Base-by-base conservation (phyloP, 2,329 filamentous ascomycete genomes). In the Pseudovirgaria hyperparasitica region DNA sequence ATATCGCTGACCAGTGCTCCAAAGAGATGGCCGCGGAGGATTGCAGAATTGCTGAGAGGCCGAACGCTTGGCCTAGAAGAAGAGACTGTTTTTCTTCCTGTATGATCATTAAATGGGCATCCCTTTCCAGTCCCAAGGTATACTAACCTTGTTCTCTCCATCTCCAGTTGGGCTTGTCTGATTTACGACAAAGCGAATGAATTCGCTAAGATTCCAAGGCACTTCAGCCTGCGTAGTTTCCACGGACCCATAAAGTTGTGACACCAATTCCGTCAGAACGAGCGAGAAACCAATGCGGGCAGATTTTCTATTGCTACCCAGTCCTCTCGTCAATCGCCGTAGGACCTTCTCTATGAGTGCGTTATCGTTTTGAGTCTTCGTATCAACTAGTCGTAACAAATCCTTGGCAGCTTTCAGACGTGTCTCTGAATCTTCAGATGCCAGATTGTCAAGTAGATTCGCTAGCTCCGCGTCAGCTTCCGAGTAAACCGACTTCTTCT, bases 231-330 rank as follows among this genome's bases (percentile, higher is more conserved):
- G 45, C 29, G 30, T 26, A 11, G 26, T 29, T 22, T 35, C 47
- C 36, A 29, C 46, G 33, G 26, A 48, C 20, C 70, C 70, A 43
- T 79, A 80, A 5, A 86, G 56, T 43, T 87, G 72, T 4, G 70
- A 65, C 23, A 93, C 50, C 6, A 92, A 60, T 53, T 94, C 86
- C 0, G 85, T 79, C 39, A 96, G 60, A 0, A 87, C 87, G 29
- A 94, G 66, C 28, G 84, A 92, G 51, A 92, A 94, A 4, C 90
- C 90, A 26, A 90, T 60, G 15, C 90, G 70, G 11, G 87, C 84
- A 9, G 82, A 82, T 58, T 93, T 93, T 31, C 84, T 76, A 29
- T 84, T 78, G 50, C 85, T 94, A 34, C 86, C 85, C 11, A 96
- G 72, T 21, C 90, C 90, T 29, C 82, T 74, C 50, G 94, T 82